Conservation (phyloP, 1,284 basidiomycete genomes). For the Apiotrichum mycotoxinovorans region DNA sequence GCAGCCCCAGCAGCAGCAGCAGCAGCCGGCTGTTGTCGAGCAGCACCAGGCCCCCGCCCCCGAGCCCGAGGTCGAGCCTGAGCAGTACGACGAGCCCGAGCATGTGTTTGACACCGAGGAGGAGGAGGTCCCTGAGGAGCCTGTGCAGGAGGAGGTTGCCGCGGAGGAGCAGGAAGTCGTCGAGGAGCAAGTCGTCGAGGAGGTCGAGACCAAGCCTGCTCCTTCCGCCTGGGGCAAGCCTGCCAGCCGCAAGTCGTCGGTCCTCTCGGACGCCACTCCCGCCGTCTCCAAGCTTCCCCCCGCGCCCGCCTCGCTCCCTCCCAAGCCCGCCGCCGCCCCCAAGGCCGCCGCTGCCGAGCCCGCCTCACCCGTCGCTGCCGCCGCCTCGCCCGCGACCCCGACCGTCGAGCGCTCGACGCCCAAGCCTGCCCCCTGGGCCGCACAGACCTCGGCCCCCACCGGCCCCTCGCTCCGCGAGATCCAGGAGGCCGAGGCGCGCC, state of each 20-base stretch:
- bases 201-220: slow-evolving; percentile 3
- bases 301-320: slow-evolving; percentile 33
- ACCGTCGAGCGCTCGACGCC: slow-evolving; percentile 15
- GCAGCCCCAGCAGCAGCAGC: slow-evolving; percentile 18
- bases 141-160: slow-evolving; percentile 1
- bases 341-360: slow-evolving; percentile 55
- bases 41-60: slow-evolving; percentile 3
- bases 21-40: no score
- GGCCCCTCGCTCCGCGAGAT: slow-evolving; percentile 85
- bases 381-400: slow-evolving; percentile 11
- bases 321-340: slow-evolving; percentile 46
- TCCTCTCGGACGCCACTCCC: slow-evolving; percentile 22
- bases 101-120: neutral
- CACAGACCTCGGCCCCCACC: slow-evolving; percentile 39
- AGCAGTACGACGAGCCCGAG: slow-evolving; percentile 12
- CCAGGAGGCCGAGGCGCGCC: slow-evolving; percentile 86
- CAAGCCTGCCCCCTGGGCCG: slow-evolving; percentile 47
- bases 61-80: slow-evolving; percentile 8
- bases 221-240: slow-evolving; percentile 34
- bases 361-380: slow-evolving; percentile 40
- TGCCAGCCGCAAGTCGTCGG: slow-evolving; percentile 32
- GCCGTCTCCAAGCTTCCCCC: slow-evolving; percentile 27
- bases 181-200: neutral
- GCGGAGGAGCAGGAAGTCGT: slow-evolving; percentile 9
- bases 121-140: slow-evolving; percentile 2